Evolutionary conservation across 495 filamentous ascomycete genomes (phyloP).

Genomic region (Lophiotrema nucula): DNA sequence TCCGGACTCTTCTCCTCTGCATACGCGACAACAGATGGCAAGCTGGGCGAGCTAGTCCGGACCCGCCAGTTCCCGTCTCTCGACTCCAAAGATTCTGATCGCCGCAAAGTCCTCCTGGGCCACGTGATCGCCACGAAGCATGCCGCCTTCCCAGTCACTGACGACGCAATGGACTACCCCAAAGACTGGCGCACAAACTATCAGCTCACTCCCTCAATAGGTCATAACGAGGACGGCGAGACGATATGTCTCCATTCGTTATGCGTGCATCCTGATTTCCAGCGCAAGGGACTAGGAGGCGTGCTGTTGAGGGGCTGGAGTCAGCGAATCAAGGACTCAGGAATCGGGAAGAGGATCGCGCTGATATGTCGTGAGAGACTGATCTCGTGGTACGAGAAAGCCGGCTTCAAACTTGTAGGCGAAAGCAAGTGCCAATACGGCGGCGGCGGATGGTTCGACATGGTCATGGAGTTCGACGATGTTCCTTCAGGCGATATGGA

Average conservation of each 20-base stretch:
- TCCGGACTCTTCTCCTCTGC: conserved; percentile 70
- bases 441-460: conserved; percentile 78
- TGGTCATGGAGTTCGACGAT: conserved; percentile 48
- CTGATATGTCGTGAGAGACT: conserved; percentile 67
- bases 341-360: conserved; percentile 67
- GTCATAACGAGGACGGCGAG: conserved; percentile 68
- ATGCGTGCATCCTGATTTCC: conserved; percentile 72
- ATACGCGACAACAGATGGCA: conserved; percentile 47
- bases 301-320: conserved; percentile 74
- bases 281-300: conserved; percentile 71
- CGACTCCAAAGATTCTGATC: conserved; percentile 50
- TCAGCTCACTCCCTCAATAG: conserved; percentile 40
- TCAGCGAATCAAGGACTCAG: conserved; percentile 64
- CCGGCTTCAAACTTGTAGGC: conserved; percentile 71
- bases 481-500: not conserved
- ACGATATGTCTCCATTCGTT: conserved; percentile 82
- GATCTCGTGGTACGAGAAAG: conserved; percentile 70
- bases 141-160: conserved; percentile 60
- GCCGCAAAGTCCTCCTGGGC: conserved; percentile 67
- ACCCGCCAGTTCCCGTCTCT: conserved; percentile 35
- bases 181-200: conserved; percentile 51
- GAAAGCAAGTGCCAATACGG: conserved; percentile 63
- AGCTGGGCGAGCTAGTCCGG: conserved; percentile 44
- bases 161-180: conserved; percentile 73
- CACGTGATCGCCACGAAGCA: conserved; percentile 78